Evolutionary conservation across 306 rosid genomes (phyloP), one percentile per base, ranked within the genome.

Genomic region (Acacia crassicarpa): DNA sequence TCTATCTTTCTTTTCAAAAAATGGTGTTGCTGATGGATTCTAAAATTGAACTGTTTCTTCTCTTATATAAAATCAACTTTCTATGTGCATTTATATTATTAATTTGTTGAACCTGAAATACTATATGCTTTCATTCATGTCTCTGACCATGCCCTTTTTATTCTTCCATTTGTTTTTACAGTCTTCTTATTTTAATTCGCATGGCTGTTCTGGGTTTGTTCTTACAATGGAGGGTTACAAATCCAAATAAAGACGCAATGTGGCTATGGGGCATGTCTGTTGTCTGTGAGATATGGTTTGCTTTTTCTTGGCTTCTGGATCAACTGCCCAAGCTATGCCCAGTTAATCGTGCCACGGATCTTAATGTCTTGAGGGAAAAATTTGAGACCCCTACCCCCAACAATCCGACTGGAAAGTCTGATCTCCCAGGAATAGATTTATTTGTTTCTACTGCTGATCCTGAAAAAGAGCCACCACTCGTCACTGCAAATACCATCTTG

Each of bases 251-350:
- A 20, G 98, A 95, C 80, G 98, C 98, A 81, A 58, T 91, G 4
- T 95, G 98, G 98, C 90, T 95, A 7, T 95, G 98, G 98, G 97
- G 95, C 10, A 93, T 95, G 98, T 95, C 97, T 40, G 86, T 95
- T 19, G 97, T 95, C 76, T 95, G 98, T 79, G 98, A 95, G 88
- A 70, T 95, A 79, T 95, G 98, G 98, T 95, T 95, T 88, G 99
- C 99, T 65, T 91, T 95, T 78, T 95, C 99, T 41, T 95, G 99
- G 99, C 99, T 95, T 66, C 93, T 95, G 59, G 99, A 95, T 84
- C 98, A 93, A 62, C 85, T 95, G 19, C 98, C 99, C 9, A 95
- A 95, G 88, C 84, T 95, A 41, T 91, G 97, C 70, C 99, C 99
- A 1, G 49, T 93, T 54, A 95, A 95, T 76, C 94, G 98, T 32